Conservation (phyloP, 2,329 filamentous ascomycete species). For the Hortaea werneckii region DNA sequence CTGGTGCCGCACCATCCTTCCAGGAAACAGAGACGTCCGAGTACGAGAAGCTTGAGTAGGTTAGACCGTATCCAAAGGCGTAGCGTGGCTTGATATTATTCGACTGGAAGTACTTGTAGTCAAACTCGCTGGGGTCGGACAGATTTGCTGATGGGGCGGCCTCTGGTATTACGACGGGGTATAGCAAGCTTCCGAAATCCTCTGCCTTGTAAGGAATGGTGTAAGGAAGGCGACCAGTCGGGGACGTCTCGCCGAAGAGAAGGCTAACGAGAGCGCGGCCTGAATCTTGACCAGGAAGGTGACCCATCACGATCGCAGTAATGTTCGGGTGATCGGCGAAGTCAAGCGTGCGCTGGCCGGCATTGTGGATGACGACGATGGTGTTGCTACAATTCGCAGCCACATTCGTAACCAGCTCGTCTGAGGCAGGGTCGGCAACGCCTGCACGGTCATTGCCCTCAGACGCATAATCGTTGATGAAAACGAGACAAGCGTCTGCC, state of each 20-base stretch:
- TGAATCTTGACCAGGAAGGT: slow-evolving; percentile 57
- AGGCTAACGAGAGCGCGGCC: slow-evolving; percentile 73
- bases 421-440: neutral
- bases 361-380: slow-evolving; percentile 2
- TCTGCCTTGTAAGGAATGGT: slow-evolving; percentile 49
- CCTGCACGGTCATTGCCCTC: neutral
- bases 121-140: slow-evolving; percentile 65
- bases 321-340: neutral
- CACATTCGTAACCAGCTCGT: neutral
- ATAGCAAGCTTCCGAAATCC: slow-evolving; percentile 21
- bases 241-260: slow-evolving; percentile 62
- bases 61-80: slow-evolving; percentile 68
- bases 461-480: neutral
- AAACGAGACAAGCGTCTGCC: neutral
- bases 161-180: slow-evolving; percentile 64
- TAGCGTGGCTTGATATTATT: slow-evolving; percentile 52
- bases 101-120: slow-evolving; percentile 63
- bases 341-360: neutral
- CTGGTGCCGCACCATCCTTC: neutral
- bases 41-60: slow-evolving; percentile 64
- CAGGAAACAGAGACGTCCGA: slow-evolving; percentile 35
- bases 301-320: neutral
- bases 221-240: slow-evolving; percentile 63
- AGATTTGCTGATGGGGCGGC: slow-evolving; percentile 45
- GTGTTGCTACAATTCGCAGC: neutral